Conservation (phyloP, 2,329 filamentous ascomycete genomes). For the Paecilomyces variotii region DNA sequence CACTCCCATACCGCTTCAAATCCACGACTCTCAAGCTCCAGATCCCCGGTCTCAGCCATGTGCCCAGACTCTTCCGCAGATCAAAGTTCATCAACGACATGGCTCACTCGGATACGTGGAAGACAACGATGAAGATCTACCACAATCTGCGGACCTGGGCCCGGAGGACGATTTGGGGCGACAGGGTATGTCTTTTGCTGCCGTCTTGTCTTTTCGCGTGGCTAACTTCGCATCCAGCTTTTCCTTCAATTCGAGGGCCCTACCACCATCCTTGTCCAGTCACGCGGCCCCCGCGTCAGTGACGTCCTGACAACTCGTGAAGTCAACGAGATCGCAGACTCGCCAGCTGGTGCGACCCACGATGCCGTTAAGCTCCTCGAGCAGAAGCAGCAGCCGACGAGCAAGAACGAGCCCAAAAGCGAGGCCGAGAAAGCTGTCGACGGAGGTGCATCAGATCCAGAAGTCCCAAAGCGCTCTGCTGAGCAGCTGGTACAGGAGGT, state of each 20-base stretch:
- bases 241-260: slow-evolving; percentile 89
- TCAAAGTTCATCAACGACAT: slow-evolving; percentile 66
- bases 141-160: slow-evolving; percentile 68
- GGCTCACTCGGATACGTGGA: slow-evolving; percentile 65
- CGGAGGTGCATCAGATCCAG: slow-evolving; percentile 10
- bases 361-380: slow-evolving; percentile 42
- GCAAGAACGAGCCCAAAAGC: slow-evolving; percentile 11
- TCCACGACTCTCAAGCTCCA: slow-evolving; percentile 68
- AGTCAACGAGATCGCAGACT: slow-evolving; percentile 82
- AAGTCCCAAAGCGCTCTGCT: slow-evolving; percentile 16
- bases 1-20: slow-evolving; percentile 80
- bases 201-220: background rate
- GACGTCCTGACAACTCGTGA: slow-evolving; percentile 72
- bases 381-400: slow-evolving; percentile 6
- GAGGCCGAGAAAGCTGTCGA: slow-evolving; percentile 15
- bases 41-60: slow-evolving; percentile 56
- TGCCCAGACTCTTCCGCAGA: slow-evolving; percentile 58
- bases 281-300: slow-evolving; percentile 67
- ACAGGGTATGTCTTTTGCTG: slow-evolving; percentile 49
- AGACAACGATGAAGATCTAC: slow-evolving; percentile 54
- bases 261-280: slow-evolving; percentile 77
- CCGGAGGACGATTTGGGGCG: slow-evolving; percentile 83
- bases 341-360: slow-evolving; percentile 62
- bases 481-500: slow-evolving; percentile 18
- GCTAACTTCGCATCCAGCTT: slow-evolving; percentile 38